Base-by-base conservation (phyloP, 2,329 filamentous ascomycete genomes). In the Claviceps pazoutovae region DNA sequence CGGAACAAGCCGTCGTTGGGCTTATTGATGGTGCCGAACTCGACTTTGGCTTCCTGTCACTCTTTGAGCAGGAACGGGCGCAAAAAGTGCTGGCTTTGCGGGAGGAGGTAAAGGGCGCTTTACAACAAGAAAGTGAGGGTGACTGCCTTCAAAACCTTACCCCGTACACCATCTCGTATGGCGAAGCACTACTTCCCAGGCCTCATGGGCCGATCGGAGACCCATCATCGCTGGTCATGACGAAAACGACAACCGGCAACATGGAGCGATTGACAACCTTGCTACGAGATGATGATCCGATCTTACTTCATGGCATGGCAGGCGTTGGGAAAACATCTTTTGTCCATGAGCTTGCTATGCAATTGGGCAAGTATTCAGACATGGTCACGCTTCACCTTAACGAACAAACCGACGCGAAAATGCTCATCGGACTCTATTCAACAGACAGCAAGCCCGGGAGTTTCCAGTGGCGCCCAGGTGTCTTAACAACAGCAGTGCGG, bases 311-410 rank as follows among this genome's bases (percentile, higher is more conserved):
- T 56, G 93, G 93, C 1, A 72, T 87, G 14, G 80, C 91, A 7
- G 91, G 94, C 19, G 86, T 86, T 36, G 93, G 93, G 49, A 99
- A 99, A 71, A 96, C 93, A 0, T 82, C 87, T 0, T 68, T 95
- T 19, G 80, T 94, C 14, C 85, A 88, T 57, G 84, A 96, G 64
- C 78, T 91, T 54, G 90, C 91, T 23, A 80, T 79, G 60, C 79
- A 84, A 58, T 78, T 97, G 51, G 86, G 86, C 55, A 88, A 88
- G 68, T 79, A 86, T 21, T 78, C 83, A 5, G 80, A 79, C 54
- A 89, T 98, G 82, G 85, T 98, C 50, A 97, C 91, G 3, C 74
- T 99, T 34, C 91, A 98, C 67, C 74, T 99, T 37, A 98, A 98
- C 64, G 93, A 97, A 67, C 94, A 99, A 67, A 97, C 90, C 2